phyloP scores from a whole-genome alignment of 1,284 basidiomycete genomes.

The Pisolithus thermaeus region DNA sequence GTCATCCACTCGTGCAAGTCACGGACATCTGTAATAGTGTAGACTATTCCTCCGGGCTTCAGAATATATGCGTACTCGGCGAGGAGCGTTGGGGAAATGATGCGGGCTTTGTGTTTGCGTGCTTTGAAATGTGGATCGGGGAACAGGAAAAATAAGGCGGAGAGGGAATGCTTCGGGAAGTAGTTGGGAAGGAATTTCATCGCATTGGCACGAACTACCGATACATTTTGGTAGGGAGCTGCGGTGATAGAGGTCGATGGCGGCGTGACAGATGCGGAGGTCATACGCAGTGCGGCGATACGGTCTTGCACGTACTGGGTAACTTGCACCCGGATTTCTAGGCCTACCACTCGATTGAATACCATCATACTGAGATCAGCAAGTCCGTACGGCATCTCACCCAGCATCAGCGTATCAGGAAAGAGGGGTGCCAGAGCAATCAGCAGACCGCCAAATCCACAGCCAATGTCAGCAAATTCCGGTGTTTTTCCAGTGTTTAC shows the following conservation, averaged over 20 bases:
- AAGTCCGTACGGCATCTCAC: slow-evolving; percentile 41
- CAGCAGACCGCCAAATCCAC: slow-evolving; percentile 94
- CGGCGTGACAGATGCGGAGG: slow-evolving; percentile 33
- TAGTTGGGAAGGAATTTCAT: slow-evolving; percentile 99
- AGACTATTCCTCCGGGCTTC: slow-evolving; percentile 87
- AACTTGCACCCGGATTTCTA: slow-evolving; percentile 97
- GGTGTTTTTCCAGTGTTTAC: slow-evolving; percentile 56
- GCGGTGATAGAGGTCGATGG: slow-evolving; percentile 17
- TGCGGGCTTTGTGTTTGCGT: slow-evolving; percentile 97
- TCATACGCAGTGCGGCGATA: slow-evolving; percentile 77
- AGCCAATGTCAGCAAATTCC: slow-evolving; percentile 96
- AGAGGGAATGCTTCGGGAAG: slow-evolving; percentile 85
- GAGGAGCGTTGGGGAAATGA: slow-evolving; percentile 91
- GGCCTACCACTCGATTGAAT: slow-evolving; percentile 45
- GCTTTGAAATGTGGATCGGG: slow-evolving; percentile 99
- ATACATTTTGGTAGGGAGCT: slow-evolving; percentile 82
- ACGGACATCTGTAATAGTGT: slow-evolving; percentile 96
- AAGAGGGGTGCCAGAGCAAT: slow-evolving; percentile 88
- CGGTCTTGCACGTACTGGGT: slow-evolving; percentile 96
- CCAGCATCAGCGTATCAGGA: slow-evolving; percentile 92
- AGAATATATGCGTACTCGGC: slow-evolving; percentile 94
- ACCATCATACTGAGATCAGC: background rate
- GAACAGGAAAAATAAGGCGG: slow-evolving; percentile 96
- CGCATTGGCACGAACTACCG: slow-evolving; percentile 91
- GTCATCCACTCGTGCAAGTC: slow-evolving; percentile 98